These are phyloP conservation scores for Grifola frondosa DNA, from an alignment of 1,284 basidiomycete species.

Conservation along the genomic window DNA sequence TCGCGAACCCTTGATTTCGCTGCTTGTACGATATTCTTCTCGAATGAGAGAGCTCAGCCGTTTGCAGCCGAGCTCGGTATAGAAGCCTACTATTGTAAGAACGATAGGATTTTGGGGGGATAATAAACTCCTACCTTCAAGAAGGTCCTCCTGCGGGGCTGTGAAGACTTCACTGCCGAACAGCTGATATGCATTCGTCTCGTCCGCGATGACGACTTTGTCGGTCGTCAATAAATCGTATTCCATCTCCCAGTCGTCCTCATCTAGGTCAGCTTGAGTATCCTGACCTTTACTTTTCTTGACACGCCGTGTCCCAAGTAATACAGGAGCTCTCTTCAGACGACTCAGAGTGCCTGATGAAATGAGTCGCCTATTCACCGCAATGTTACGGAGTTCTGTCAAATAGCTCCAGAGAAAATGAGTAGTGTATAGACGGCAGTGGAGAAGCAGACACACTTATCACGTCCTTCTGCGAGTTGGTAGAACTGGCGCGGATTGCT, in stretches of 20 bases:
- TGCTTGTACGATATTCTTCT: constrained; percentile 69
- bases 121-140: constrained; percentile 55
- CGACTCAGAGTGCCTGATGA: constrained; percentile 52
- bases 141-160: constrained; percentile 88
- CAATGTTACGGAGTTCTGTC: constrained; percentile 82
- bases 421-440: not conserved
- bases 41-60: constrained; percentile 71
- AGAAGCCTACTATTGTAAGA: constrained; percentile 51
- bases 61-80: constrained; percentile 64
- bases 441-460: constrained; percentile 47
- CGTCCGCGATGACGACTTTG: constrained; percentile 79
- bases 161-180: constrained; percentile 79
- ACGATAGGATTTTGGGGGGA: not conserved
- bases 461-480: constrained; percentile 60
- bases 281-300: constrained; percentile 34
- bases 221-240: constrained; percentile 64
- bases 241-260: constrained; percentile 66
- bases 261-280: constrained; percentile 39
- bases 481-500: constrained; percentile 72
- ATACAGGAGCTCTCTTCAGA: constrained; percentile 71
- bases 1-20: constrained; percentile 50
- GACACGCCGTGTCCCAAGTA: constrained; percentile 70
- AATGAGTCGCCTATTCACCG: constrained; percentile 70
- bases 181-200: constrained; percentile 71
- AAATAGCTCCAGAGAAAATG: constrained; percentile 57